Base-by-base conservation (phyloP, 176 grass and related monocot species). In the Avena sativa region DNA sequence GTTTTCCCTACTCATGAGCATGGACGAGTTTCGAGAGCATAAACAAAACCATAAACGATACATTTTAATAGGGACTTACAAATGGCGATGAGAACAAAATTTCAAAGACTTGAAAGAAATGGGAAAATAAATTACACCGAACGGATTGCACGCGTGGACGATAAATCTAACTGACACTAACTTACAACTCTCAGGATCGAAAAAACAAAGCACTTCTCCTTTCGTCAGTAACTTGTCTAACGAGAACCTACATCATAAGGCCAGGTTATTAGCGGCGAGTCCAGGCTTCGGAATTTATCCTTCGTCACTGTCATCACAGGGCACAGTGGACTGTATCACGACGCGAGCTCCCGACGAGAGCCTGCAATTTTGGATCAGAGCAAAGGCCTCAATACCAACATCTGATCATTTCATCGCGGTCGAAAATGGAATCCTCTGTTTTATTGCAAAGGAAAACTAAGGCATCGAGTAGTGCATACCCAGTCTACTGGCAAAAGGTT, bases 321-420 rank as follows among this genome's bases (percentile, higher is more conserved):
- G 92, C 67, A 91, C 82, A 38, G 85, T 97, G 75, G 84, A 95
- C 80, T 91, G 95, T 73, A 97, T 97, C 30, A 97, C 90, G 12
- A 97, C 95, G 4, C 92, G 90, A 40, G 95, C 95, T 84, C 95
- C 95, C 15, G 95, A 97, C 11, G 91, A 88, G 47, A 97, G 76
- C 92, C 95, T 97, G 95, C 88, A 86, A 4, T 30, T 17, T 50
- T 2, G 43, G 10, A 62, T 40, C 51, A 77, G 47, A 91, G 4
- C 34, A 53, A 21, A 69, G 4, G 12, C 30, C 70, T 88, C 90
- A 91, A 81, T 81, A 71, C 82, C 51, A 25, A 34, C 65, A 85
- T 55, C 20, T 2, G 26, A 36, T 52, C 8, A 15, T 26, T 6
- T 32, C 49, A 30, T 50, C 2, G 47, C 6, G 2, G 40, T 43